phyloP scores from a whole-genome alignment of 805 yeast species.

The Peterozyma xylosa region DNA sequence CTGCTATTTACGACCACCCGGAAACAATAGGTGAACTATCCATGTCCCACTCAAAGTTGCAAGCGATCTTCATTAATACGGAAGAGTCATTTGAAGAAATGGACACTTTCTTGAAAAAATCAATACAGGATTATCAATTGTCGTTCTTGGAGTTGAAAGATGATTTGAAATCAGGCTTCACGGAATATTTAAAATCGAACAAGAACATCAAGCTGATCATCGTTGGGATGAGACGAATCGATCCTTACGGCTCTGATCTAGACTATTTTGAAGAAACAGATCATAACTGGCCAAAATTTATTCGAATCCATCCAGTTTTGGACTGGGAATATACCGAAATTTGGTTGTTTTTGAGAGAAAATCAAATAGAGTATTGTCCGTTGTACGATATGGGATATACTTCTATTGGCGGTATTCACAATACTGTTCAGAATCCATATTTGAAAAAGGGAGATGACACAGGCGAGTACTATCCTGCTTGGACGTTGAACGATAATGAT shows the following conservation, averaged over 20 bases:
- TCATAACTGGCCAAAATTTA: conserved; percentile 84
- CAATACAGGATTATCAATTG: conserved; percentile 50
- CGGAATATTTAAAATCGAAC: conserved; percentile 43
- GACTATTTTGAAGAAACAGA: conserved; percentile 68
- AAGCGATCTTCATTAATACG: conserved; percentile 69
- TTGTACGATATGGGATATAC: conserved; percentile 85
- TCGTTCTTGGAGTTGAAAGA: conserved; percentile 34
- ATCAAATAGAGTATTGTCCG: conserved; percentile 59
- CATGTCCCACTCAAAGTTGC: conserved; percentile 26
- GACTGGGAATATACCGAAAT: conserved; percentile 81
- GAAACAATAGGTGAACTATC: conserved; percentile 8
- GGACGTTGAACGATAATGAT: conserved; percentile 49
- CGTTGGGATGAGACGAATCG: conserved; percentile 83
- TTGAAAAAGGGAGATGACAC: conserved; percentile 19
- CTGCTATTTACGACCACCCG: conserved; percentile 30
- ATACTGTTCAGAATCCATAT: conserved; percentile 68
- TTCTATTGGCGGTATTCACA: conserved; percentile 72
- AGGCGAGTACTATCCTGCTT: conserved; percentile 41
- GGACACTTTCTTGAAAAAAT: conserved; percentile 51
- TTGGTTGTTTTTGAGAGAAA: conserved; percentile 70
- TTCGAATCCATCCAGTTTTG: conserved; percentile 79
- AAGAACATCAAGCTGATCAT: conserved; percentile 63
- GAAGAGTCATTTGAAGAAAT: conserved; percentile 69
- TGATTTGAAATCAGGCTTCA: conserved; percentile 62
- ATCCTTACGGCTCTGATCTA: conserved; percentile 69